Evolutionary conservation across 495 filamentous ascomycete species (phyloP).

Genomic region (Sporormia fimetaria): DNA sequence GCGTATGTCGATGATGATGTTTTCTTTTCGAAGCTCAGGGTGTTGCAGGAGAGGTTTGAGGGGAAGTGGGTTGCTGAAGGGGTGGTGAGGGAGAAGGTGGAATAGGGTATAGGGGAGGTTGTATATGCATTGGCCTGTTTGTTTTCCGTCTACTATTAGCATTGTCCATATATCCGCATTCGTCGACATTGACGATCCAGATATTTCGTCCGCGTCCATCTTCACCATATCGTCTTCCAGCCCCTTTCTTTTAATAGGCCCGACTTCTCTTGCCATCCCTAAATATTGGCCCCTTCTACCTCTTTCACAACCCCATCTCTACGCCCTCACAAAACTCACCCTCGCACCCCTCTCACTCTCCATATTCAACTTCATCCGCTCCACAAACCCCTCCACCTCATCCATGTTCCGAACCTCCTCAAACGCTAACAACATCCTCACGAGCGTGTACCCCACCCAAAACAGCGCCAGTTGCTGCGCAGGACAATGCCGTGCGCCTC

Average conservation of each 20-base stretch:
- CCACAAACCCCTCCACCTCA: conserved; percentile 8
- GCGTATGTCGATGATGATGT: conserved; percentile 69
- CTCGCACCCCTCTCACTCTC: conserved; percentile 9
- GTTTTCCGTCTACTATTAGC: too few species aligned
- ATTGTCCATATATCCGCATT: too few species aligned
- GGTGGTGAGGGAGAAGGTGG: conserved; percentile 7
- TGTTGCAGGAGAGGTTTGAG: conserved; percentile 28
- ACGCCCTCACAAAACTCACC: conserved; percentile 2
- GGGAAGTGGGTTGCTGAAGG: conserved; percentile 21
- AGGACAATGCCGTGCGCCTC: conserved; percentile 30
- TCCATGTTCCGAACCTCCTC: conserved; percentile 19
- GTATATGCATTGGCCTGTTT: too few species aligned
- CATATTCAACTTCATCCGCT: conserved; percentile 12
- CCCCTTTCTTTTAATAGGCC: too few species aligned
- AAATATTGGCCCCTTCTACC: too few species aligned
- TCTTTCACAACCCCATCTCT: too few species aligned
- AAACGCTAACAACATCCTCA: conserved; percentile 17
- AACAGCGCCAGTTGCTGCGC: conserved; percentile 15
- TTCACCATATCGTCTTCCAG: too few species aligned
- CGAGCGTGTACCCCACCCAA: conserved; percentile 6
- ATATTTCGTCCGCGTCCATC: too few species aligned
- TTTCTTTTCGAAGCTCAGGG: conserved; percentile 42
- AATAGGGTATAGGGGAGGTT: too few species aligned
- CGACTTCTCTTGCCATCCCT: too few species aligned
- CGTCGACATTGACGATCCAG: too few species aligned